Conservation (phyloP, 306 rosid species). For the Quercus robur region DNA sequence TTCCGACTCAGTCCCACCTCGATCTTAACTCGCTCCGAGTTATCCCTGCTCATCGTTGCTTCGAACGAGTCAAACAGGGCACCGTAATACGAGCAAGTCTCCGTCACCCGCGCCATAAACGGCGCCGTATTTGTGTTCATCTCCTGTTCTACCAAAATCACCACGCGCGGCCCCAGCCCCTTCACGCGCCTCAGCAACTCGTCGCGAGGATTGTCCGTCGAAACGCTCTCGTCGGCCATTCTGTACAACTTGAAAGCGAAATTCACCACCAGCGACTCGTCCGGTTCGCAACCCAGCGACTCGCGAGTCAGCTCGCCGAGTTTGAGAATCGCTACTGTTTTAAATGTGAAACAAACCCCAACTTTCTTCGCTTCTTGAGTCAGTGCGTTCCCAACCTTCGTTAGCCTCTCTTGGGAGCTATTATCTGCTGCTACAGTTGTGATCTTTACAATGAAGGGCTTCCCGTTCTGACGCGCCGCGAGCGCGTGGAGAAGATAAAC, state of each 20-base stretch:
- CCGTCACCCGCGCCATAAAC: conserved; percentile 65
- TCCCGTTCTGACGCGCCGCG: conserved; percentile 26
- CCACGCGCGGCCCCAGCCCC: conserved; percentile 56
- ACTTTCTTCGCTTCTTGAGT: conserved; percentile 24
- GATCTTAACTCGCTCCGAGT: conserved; percentile 42
- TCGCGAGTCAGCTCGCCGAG: conserved; percentile 71
- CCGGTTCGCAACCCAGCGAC: conserved; percentile 54
- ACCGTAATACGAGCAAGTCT: conserved; percentile 50
- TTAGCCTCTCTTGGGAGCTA: conserved; percentile 40
- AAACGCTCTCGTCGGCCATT: conserved; percentile 91
- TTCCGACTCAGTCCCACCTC: conserved; percentile 71
- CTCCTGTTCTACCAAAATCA: conserved; percentile 73
- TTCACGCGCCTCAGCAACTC: conserved; percentile 83
- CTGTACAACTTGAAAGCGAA: conserved; percentile 68
- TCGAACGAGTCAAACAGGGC: conserved; percentile 63
- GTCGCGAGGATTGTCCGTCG: conserved; percentile 84
- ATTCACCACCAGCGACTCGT: conserved; percentile 62
- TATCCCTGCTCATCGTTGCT: conserved; percentile 8
- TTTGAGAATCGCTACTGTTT: conserved; percentile 16
- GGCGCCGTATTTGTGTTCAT: conserved; percentile 88
- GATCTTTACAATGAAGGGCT: conserved; percentile 35
- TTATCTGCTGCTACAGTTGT: conserved; percentile 40
- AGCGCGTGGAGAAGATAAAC: conserved; percentile 46
- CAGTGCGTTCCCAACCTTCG: conserved; percentile 32
- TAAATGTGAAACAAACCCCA: conserved; percentile 43